Base-by-base conservation (phyloP, 805 yeast species). In the Nakazawaea siamensis region DNA sequence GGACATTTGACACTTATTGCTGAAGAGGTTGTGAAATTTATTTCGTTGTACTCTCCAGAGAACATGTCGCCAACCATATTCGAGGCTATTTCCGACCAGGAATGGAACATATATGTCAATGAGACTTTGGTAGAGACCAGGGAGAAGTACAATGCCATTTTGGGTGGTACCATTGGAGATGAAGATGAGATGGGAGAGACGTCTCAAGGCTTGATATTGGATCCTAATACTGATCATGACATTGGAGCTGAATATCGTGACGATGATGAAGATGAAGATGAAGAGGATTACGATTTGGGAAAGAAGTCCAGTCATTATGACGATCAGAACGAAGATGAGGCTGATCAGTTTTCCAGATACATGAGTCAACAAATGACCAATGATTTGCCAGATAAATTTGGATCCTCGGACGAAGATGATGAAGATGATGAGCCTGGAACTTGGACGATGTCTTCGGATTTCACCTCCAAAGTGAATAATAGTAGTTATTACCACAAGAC, bases 1-100 rank as follows among this genome's bases (percentile, higher is more conserved):
- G 98, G 98, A n/a, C 98, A 92, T 54, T 60, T 92, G 43, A 86
- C 94, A 5, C 63, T 92, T 34, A 85, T 92, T 38, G 87, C 95
- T 34, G 98, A 92, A 54, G 98, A 92, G 54, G 87, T 92, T 30
- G 95, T 87, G 32, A 92, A 92, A 54, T 92, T 92, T 55, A 60
- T 64, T 7, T 65, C 69, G n/a, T 54, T 75, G 13, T 74, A 73
- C 46, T 66, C 76, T 25, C 76, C 80, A 6, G 81, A 74, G 41
- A 55, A 73, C 17, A 67, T 77, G 11, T 69, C 82, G 2, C 68
- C 72, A 3, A 50, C 62, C 4, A 73, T 77, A 15, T 69, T 67
- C 11, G 66, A 62, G 9, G 68, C 71, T 3, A 66, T 68, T 4
- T 51, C 70, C 36, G 73, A 73, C 7, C 66, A 64, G 4, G 72